These are phyloP conservation scores for Entomortierella beljakovae DNA, from an alignment of 192 early-diverging fungal species.

Conservation along the genomic window DNA sequence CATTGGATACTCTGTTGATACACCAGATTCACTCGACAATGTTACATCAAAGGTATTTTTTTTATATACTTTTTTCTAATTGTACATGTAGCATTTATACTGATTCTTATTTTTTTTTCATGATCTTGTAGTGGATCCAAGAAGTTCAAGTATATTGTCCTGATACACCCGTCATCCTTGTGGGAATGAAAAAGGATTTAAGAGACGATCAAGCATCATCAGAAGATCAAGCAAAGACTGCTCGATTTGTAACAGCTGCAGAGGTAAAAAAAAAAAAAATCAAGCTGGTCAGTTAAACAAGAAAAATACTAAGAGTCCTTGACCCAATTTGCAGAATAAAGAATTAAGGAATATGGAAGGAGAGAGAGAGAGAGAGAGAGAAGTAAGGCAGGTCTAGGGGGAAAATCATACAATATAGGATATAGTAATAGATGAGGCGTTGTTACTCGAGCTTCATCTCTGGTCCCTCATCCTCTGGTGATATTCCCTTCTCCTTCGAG, in stretches of 20 bases:
- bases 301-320: too few relatives aligned
- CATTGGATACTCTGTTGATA: slow-evolving; percentile 92
- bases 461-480: too few relatives aligned
- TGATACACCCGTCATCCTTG: slow-evolving; percentile 84
- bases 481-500: too few relatives aligned
- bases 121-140: slow-evolving; percentile 93
- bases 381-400: too few relatives aligned
- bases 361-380: too few relatives aligned
- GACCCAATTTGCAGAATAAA: too few relatives aligned
- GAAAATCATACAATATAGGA: too few relatives aligned
- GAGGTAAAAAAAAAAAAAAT: slow-evolving; percentile 64
- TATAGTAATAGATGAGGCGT: too few relatives aligned
- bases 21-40: slow-evolving; percentile 86
- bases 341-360: too few relatives aligned
- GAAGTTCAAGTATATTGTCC: slow-evolving; percentile 88
- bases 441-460: too few relatives aligned
- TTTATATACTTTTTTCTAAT: background rate
- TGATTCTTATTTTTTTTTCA: too few relatives aligned
- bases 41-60: slow-evolving; percentile 71
- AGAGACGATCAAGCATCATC: slow-evolving; percentile 79
- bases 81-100: background rate
- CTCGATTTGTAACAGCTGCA: slow-evolving; percentile 76
- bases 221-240: slow-evolving; percentile 71
- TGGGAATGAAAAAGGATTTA: slow-evolving; percentile 92
- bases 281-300: too few relatives aligned